Evolutionary conservation across 2,329 filamentous ascomycete species (phyloP).

Genomic region (Graphilbum ipis-grandicollis): DNA sequence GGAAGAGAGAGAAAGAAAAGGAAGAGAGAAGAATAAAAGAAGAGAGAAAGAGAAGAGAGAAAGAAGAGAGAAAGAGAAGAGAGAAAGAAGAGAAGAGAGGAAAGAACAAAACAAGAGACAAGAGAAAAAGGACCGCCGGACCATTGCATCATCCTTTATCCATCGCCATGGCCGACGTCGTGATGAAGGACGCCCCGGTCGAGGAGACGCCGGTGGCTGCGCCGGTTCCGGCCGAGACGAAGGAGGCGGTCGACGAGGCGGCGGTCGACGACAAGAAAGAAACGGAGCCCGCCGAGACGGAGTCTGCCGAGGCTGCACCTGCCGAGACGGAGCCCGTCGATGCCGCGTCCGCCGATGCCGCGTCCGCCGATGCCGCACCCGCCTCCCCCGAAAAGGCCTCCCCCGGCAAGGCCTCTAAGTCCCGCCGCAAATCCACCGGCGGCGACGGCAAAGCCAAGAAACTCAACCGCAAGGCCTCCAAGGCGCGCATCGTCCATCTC

Average conservation of each 20-base stretch:
- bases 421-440: conserved; percentile 57
- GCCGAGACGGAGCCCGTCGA: no score
- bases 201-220: not conserved
- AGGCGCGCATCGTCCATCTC: conserved; percentile 50
- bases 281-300: conserved; percentile 7
- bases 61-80: not conserved
- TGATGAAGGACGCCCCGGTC: conserved; percentile 3
- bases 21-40: not conserved
- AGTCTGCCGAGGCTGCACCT: conserved; percentile 1
- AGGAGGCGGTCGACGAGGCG: conserved; percentile 8
- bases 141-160: no score
- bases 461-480: conserved; percentile 71
- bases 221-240: not conserved
- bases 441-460: conserved; percentile 40
- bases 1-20: not conserved
- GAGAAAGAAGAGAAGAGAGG: no score
- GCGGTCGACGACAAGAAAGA: not conserved
- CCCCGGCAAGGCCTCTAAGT: conserved; percentile 19
- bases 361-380: no score
- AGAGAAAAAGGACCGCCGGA: no score
- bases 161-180: conserved; percentile 1
- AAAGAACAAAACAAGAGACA: no score
- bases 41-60: not conserved
- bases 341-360: no score
- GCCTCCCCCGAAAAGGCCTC: conserved; percentile 6